Percentiles rank a stretch among this genome's conserved stretches.
These are phyloP conservation scores for Mitragyna speciosa DNA, from an alignment of 257 asterid genomes.

Conservation along the genomic window DNA sequence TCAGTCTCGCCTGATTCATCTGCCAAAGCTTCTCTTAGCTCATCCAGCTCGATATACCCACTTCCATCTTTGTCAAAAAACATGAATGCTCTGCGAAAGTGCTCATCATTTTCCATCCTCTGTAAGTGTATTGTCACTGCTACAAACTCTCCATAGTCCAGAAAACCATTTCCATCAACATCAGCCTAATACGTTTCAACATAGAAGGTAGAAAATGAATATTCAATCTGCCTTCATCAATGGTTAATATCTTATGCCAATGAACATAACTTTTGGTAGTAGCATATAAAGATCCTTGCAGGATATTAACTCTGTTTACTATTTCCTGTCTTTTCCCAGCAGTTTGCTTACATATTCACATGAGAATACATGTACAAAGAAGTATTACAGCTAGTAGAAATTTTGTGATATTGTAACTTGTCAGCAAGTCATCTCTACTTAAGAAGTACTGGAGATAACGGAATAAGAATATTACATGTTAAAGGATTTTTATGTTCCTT, in stretches of 20 bases:
- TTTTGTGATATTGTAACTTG: too few relatives aligned
- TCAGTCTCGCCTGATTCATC: slow-evolving; percentile 78
- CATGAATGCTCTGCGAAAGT: slow-evolving; percentile 70
- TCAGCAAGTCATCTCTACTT: too few relatives aligned
- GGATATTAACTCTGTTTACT: too few relatives aligned
- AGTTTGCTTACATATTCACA: too few relatives aligned
- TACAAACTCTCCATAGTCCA: slow-evolving; percentile 94
- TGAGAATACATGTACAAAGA: too few relatives aligned
- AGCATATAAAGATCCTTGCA: neutral
- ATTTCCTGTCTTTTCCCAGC: too few relatives aligned
- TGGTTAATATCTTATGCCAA: too few relatives aligned
- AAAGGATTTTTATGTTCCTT: too few relatives aligned
- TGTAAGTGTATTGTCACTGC: slow-evolving; percentile 92
- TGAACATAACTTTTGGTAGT: too few relatives aligned
- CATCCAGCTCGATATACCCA: slow-evolving; percentile 78
- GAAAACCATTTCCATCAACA: slow-evolving; percentile 82
- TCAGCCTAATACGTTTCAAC: slow-evolving; percentile 56
- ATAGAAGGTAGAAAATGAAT: neutral
- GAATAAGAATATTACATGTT: too few relatives aligned
- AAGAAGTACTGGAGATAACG: too few relatives aligned
- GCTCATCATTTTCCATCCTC: slow-evolving; percentile 86
- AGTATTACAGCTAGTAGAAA: too few relatives aligned
- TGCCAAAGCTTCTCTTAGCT: slow-evolving; percentile 68
- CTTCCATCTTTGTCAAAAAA: slow-evolving; percentile 83
- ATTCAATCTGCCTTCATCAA: neutral